Base-by-base conservation (phyloP, 768 basidiomycete genomes). In the Agaricus blazei region DNA sequence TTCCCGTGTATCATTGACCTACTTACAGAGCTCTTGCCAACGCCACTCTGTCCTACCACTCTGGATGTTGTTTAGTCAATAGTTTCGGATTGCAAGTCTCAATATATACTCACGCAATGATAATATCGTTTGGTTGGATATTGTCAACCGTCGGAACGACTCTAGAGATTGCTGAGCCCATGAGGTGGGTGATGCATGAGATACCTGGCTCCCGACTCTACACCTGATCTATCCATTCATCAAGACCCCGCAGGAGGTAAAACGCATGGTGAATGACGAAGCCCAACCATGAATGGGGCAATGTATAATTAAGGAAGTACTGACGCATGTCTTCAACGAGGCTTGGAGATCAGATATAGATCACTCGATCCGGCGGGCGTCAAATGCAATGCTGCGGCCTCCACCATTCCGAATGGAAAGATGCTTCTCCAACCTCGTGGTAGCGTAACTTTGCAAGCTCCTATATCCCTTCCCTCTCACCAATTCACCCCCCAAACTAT, bases 21-120 rank as follows among this genome's bases (percentile, higher is more conserved):
- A 14, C 54, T 50, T 41, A 56, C 54, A 23, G 54, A 44, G 40
- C 54, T 56, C 42, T 56, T 56, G 31, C 54, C 54, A 8, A 44
- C 48, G 1, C 54, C 54, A 11, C 41, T 49, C 23, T 49, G 54
- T 19, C 54, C 54, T 24, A 56, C 34, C 11, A 56, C 54, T 11
- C 54, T 56, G 36, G 14, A 31, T 11, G 4, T n/a, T 27, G 15
- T 40, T 44, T 34, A 19, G 37, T 11, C 9, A 27, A 26, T 19
- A n/a, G 3, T 11, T 34, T 5, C 9, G 27, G 24, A 45, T 36
- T 14, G n/a, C 4, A 15, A 23, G 15, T 12, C 14, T 28, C 23
- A 24, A 44, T 34, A 8, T 6, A 3, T 8, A 34, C 54, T 29
- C 43, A 56, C 54, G 54, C 54, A n/a, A 56, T 50, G 40, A 56